Conservation (phyloP, 202 grass and related monocot species). For the Zoysia matrella region DNA sequence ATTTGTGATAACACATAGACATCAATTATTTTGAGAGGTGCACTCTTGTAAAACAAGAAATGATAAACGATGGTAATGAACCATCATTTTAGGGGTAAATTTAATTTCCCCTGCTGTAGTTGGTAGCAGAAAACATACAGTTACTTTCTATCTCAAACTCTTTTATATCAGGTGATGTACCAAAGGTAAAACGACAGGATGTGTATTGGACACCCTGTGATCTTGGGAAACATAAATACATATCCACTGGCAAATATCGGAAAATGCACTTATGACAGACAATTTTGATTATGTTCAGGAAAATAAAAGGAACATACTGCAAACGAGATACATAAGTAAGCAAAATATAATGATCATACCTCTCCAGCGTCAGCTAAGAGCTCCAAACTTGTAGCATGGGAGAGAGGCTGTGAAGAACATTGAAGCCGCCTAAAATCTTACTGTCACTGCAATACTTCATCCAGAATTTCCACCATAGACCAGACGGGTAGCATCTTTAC, state of each 20-base stretch:
- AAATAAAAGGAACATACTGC: neutral
- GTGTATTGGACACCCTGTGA: too few species aligned
- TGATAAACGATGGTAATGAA: too few species aligned
- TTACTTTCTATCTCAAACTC: too few species aligned
- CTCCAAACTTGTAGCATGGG: constrained; percentile 32
- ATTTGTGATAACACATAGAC: too few species aligned
- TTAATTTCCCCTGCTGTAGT: neutral
- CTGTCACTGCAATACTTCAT: neutral
- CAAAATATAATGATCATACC: constrained; percentile 16
- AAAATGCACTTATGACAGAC: neutral
- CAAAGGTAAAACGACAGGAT: too few species aligned
- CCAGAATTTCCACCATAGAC: neutral
- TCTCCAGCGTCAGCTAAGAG: constrained; percentile 33
- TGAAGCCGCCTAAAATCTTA: constrained; percentile 32
- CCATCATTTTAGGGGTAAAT: neutral
- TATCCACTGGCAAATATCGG: neutral
- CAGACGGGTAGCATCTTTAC: neutral
- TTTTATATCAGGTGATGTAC: too few species aligned
- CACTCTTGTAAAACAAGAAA: neutral
- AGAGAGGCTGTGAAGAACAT: constrained; percentile 24
- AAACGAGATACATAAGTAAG: neutral
- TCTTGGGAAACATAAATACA: too few species aligned
- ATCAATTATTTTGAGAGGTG: neutral
- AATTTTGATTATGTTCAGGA: neutral
- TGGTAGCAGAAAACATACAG: neutral